Conservation (phyloP, 2,329 filamentous ascomycete genomes). For the Colletotrichum cereale region DNA sequence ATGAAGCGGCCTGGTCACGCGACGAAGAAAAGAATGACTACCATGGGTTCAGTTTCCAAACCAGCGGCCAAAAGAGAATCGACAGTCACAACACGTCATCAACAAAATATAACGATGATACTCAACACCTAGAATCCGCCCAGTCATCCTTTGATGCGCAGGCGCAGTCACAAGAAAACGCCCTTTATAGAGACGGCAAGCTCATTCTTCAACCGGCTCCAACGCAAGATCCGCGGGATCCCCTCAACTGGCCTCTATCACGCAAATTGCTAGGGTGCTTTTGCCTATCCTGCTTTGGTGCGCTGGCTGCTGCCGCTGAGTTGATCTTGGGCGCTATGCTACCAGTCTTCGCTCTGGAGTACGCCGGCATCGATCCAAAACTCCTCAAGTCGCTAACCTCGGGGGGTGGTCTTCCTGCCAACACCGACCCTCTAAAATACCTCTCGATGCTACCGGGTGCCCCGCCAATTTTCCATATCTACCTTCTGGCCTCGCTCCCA, state of each 20-base stretch:
- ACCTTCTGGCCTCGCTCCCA: conserved; percentile 50
- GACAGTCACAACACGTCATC: background rate
- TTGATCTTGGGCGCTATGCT: conserved; percentile 47
- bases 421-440: conserved; percentile 40
- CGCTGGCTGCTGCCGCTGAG: conserved; percentile 45
- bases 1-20: background rate
- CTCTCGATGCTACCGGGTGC: conserved; percentile 42
- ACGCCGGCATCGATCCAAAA: conserved; percentile 47
- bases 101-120: background rate
- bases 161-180: background rate
- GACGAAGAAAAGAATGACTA: conserved; percentile 6
- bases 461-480: conserved; percentile 46
- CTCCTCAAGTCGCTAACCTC: conserved; percentile 42
- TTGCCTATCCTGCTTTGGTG: conserved; percentile 42
- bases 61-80: background rate
- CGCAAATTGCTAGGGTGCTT: conserved; percentile 16
- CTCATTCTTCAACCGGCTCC: conserved; percentile 29
- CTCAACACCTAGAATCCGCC: background rate
- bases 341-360: conserved; percentile 51
- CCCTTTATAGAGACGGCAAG: conserved; percentile 21
- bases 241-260: conserved; percentile 16
- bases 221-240: conserved; percentile 25
- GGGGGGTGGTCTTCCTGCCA: conserved; percentile 41
- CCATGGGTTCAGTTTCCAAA: background rate
- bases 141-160: background rate